A percentile compares a stretch with the other conserved stretches of the same genome.
phyloP scores from a whole-genome alignment of 148 eudicot species.

The Rheum nobile region DNA sequence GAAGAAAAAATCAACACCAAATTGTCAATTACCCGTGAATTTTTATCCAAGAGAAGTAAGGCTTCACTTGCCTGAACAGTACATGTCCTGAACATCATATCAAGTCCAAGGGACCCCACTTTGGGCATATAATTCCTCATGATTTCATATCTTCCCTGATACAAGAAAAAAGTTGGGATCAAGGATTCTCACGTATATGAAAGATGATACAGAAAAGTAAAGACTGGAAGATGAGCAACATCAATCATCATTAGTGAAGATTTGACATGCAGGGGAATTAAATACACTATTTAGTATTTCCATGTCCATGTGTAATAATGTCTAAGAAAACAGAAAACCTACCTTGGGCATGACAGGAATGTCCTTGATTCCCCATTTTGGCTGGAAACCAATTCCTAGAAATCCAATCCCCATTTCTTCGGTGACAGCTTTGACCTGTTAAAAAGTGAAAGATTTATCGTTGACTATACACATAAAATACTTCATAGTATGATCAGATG shows the following conservation, averaged over 20 bases:
- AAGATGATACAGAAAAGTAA: neutral
- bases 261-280: neutral
- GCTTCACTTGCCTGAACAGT: slow-evolving; percentile 74
- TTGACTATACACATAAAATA: neutral
- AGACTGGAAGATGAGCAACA: neutral
- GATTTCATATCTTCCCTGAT: slow-evolving; percentile 96
- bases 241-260: neutral
- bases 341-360: slow-evolving; percentile 99
- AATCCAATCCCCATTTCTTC: slow-evolving; percentile 99
- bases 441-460: neutral
- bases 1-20: slow-evolving; percentile 8
- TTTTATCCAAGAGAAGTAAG: neutral
- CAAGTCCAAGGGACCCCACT: slow-evolving; percentile 95
- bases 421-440: slow-evolving; percentile 94
- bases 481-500: neutral
- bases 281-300: neutral
- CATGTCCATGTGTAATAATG: neutral
- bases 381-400: slow-evolving; percentile 92
- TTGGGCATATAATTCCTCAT: slow-evolving; percentile 99
- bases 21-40: neutral
- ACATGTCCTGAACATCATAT: slow-evolving; percentile 98
- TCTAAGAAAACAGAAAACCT: slow-evolving; percentile 5
- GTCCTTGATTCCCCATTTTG: slow-evolving; percentile 74
- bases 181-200: neutral
- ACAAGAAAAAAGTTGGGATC: slow-evolving; percentile 8